Conservation (phyloP, 306 rosid species). For the Arachis hypogaea region DNA sequence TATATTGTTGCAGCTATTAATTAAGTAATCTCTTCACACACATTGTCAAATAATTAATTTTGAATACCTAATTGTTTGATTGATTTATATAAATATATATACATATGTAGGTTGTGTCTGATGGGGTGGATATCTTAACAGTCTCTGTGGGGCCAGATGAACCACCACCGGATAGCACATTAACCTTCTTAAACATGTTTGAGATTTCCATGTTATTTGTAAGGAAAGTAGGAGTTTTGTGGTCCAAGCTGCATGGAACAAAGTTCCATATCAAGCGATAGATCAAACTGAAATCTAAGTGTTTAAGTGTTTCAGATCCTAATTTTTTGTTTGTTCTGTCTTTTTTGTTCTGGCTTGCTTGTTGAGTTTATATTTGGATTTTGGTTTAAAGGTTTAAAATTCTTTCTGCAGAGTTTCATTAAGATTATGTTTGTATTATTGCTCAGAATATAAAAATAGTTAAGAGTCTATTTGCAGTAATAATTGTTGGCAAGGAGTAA, state of each 20-base stretch:
- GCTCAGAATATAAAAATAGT: too few species aligned
- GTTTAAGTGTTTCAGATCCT: too few species aligned
- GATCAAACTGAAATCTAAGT: too few species aligned
- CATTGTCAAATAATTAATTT: not conserved
- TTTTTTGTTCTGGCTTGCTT: too few species aligned
- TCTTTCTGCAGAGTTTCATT: too few species aligned
- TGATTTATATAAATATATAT: not conserved
- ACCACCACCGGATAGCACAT: conserved; percentile 51
- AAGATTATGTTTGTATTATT: too few species aligned
- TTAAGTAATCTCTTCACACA: conserved; percentile 49
- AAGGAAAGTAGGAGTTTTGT: conserved; percentile 79
- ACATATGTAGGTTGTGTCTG: conserved; percentile 56
- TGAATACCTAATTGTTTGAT: not conserved
- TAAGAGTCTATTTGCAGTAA: too few species aligned
- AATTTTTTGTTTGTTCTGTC: too few species aligned
- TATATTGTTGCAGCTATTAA: conserved; percentile 86
- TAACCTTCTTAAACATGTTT: conserved; percentile 61
- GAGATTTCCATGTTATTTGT: conserved; percentile 69
- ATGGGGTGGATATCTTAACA: conserved; percentile 81
- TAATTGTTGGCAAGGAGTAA: too few species aligned
- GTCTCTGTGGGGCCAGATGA: conserved; percentile 84
- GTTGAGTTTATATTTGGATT: too few species aligned
- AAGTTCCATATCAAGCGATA: conserved; percentile 50
- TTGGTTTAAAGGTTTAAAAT: too few species aligned
- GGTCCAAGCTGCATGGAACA: conserved; percentile 82